phyloP scores from a whole-genome alignment of 2,329 filamentous ascomycete species.

The Neurospora crassa region DNA sequence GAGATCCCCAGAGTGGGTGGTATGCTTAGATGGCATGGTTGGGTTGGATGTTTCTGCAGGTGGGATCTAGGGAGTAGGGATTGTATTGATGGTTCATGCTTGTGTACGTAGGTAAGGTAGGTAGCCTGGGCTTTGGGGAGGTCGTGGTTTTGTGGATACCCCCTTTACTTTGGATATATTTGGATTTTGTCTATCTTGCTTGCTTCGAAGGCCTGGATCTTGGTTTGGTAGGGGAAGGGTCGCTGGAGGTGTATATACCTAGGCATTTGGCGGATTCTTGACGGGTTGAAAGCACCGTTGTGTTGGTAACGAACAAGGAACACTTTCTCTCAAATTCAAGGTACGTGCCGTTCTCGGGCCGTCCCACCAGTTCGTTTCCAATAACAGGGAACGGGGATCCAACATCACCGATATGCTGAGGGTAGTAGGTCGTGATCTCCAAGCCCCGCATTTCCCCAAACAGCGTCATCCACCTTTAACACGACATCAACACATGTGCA shows the following conservation, averaged over 20 bases:
- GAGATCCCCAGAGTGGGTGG: conserved; percentile 41
- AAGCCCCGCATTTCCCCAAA: background rate
- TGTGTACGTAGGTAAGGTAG: background rate
- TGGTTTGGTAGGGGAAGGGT: background rate
- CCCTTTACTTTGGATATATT: background rate
- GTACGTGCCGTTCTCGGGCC: background rate
- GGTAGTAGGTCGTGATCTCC: background rate
- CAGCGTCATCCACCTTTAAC: background rate
- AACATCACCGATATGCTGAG: background rate
- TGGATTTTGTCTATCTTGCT: background rate
- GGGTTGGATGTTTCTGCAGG: background rate
- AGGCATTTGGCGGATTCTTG: background rate
- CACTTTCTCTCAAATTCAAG: background rate
- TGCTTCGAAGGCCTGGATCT: background rate
- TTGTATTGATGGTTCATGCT: background rate
- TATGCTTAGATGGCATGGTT: conserved; percentile 24
- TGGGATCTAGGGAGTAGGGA: background rate
- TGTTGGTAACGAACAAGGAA: background rate
- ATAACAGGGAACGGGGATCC: background rate
- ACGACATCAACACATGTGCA: background rate
- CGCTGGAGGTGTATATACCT: background rate
- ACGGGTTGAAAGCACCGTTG: background rate
- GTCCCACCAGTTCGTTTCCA: background rate
- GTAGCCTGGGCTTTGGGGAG: background rate
- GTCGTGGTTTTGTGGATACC: background rate